Conservation (phyloP, 352 stramenopile genomes). For the Pythium rhizo-oryzae region DNA sequence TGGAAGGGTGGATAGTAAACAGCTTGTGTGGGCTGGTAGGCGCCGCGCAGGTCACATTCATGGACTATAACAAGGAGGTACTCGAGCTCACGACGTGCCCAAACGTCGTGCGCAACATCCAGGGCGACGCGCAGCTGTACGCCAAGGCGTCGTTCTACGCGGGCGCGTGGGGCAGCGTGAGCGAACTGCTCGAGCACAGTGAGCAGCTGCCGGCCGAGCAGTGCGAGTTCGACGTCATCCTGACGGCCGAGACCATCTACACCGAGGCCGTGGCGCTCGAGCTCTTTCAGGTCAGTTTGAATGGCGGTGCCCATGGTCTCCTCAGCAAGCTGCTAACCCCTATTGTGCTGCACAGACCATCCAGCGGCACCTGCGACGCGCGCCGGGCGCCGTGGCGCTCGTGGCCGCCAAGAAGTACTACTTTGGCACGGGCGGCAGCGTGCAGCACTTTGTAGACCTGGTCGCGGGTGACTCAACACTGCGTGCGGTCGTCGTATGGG, state of each 20-base stretch:
- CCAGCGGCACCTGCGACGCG: constrained; percentile 63
- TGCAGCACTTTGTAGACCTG: constrained; percentile 81
- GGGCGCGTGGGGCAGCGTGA: constrained; percentile 72
- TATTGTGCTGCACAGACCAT: constrained; percentile 49
- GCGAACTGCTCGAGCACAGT: constrained; percentile 42
- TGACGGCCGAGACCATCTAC: constrained; percentile 88
- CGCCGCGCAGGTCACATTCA: constrained; percentile 71
- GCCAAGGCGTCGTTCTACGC: constrained; percentile 68
- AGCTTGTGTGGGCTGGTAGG: constrained; percentile 28
- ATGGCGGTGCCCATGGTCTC: no score
- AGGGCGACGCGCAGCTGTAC: constrained; percentile 28
- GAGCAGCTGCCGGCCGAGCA: constrained; percentile 18
- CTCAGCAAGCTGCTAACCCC: no score
- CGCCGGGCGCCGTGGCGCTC: constrained; percentile 49
- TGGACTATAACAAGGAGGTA: constrained; percentile 90
- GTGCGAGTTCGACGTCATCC: constrained; percentile 71
- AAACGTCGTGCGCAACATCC: constrained; percentile 66
- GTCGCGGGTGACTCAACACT: constrained; percentile 54
- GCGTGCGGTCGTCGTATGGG: constrained; percentile 60
- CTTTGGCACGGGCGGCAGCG: constrained; percentile 84
- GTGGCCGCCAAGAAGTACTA: constrained; percentile 89
- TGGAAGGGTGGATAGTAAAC: background rate
- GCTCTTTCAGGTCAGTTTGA: constrained; percentile 53
- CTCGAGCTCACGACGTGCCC: constrained; percentile 84
- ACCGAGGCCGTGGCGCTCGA: constrained; percentile 76